A percentile compares a stretch with the other conserved stretches of the same genome.
These are phyloP conservation scores for Tolypocladium tropicale DNA, from an alignment of 2,329 filamentous ascomycete species.

Conservation along the genomic window DNA sequence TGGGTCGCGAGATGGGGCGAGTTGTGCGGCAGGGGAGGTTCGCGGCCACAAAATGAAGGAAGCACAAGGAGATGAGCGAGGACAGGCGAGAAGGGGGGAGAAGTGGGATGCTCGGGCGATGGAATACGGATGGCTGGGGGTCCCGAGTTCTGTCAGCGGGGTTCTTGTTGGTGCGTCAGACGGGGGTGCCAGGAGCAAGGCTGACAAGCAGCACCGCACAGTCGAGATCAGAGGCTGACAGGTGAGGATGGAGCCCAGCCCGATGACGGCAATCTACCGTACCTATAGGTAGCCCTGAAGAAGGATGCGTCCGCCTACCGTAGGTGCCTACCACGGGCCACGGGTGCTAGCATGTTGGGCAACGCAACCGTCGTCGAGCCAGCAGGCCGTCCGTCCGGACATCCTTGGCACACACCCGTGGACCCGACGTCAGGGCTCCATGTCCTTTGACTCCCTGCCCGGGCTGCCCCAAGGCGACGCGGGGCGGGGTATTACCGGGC, in stretches of 20 bases:
- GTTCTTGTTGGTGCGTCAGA: background rate
- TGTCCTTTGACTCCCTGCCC: too few species aligned
- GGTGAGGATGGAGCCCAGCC: too few species aligned
- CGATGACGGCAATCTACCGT: too few species aligned
- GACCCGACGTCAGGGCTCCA: background rate
- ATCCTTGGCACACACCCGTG: too few species aligned
- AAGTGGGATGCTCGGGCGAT: background rate
- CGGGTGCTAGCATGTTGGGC: background rate
- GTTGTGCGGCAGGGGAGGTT: background rate
- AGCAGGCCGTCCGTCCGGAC: background rate
- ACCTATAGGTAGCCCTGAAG: too few species aligned
- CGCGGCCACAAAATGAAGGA: background rate
- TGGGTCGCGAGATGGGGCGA: background rate
- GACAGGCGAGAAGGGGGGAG: background rate
- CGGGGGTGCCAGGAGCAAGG: background rate
- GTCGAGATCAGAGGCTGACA: background rate
- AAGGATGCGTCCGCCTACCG: too few species aligned
- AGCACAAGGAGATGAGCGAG: background rate
- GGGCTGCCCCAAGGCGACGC: too few species aligned
- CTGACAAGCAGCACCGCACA: too few species aligned
- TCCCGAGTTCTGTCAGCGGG: background rate
- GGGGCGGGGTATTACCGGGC: background rate
- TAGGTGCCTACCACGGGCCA: too few species aligned
- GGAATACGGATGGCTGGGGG: background rate
- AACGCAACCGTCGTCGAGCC: background rate